Evolutionary conservation across 495 filamentous ascomycete genomes (phyloP), one percentile per base, ranked within the genome.

Genomic region (Tuber aestivum): DNA sequence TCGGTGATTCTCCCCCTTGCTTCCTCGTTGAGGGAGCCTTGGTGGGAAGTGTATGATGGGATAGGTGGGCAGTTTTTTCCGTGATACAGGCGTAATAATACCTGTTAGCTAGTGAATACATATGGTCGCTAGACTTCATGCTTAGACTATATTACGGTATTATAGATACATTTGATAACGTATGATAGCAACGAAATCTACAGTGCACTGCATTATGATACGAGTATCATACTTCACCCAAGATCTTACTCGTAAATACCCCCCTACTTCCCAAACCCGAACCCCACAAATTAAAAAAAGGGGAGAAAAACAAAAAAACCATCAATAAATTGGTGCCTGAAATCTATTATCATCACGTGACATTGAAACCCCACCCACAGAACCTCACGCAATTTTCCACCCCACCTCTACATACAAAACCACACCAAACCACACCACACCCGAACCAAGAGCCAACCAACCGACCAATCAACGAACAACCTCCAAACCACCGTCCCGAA

Each of bases 401-500:
- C n/a, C n/a, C n/a, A n/a, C n/a, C n/a, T n/a, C n/a, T n/a, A n/a
- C n/a, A n/a, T n/a, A n/a, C n/a, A n/a, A n/a, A n/a, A 9, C 48
- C 72, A 16, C 44, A 10, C 38, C 35, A 2, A 70, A 23, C 23
- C 45, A 23, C 1, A 6, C 45, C 23, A 21, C 50, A 21, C n/a
- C n/a, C n/a, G n/a, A n/a, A n/a, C n/a, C n/a, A n/a, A n/a, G n/a
- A n/a, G n/a, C n/a, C n/a, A n/a, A n/a, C 35, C 70, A 71, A 23
- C 32, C 70, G 21, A 71, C 70, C 70, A n/a, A 40, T 40, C 69
- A 70, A 70, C 20, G 9, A 21, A 21, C 21, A 70, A 70, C 69
- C 35, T 9, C 35, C 35, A n/a, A 71, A 32, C 14, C 70, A 71
- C 4, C 21, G 21, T 10, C 56, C 8, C 56, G 12, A 35, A 35